Evolutionary conservation across 2,329 filamentous ascomycete genomes (phyloP).

Genomic region (Aureobasidium sp.): DNA sequence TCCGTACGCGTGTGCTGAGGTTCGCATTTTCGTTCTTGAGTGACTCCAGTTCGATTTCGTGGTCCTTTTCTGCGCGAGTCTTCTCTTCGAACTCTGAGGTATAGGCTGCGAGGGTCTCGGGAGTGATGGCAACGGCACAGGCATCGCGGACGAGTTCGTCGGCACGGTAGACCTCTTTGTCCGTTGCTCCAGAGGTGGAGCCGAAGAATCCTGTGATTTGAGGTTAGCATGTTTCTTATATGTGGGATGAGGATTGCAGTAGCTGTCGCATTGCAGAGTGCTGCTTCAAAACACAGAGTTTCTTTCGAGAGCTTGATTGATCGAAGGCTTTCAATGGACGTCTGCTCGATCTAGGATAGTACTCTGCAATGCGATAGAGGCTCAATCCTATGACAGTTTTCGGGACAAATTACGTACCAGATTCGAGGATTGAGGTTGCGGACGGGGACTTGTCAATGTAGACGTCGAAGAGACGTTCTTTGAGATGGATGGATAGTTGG

Average conservation of each 20-base stretch:
- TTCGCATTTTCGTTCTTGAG: conserved; percentile 59
- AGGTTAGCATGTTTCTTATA: background rate
- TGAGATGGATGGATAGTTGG: conserved; percentile 78
- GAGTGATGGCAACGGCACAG: conserved; percentile 75
- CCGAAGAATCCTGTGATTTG: conserved; percentile 62
- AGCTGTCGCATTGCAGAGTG: background rate
- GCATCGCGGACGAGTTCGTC: conserved; percentile 91
- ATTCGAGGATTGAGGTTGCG: conserved; percentile 86
- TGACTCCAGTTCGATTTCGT: conserved; percentile 70
- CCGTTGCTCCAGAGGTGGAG: conserved; percentile 66
- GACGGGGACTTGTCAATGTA: conserved; percentile 94
- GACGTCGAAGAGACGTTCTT: conserved; percentile 89
- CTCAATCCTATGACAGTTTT: no score
- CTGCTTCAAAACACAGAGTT: background rate
- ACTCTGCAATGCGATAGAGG: background rate
- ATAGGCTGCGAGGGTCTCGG: conserved; percentile 73
- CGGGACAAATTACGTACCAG: conserved; percentile 42
- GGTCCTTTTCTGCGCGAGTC: conserved; percentile 69
- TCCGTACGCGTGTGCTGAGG: conserved; percentile 68
- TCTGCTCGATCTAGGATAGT: background rate
- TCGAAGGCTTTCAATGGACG: background rate
- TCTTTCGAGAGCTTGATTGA: background rate
- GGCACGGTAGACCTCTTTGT: conserved; percentile 93
- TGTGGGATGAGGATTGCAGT: background rate
- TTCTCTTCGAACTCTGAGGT: conserved; percentile 88